These are phyloP conservation scores for Ceratobasidium theobromae DNA, from an alignment of 1,284 basidiomycete species.

Conservation along the genomic window DNA sequence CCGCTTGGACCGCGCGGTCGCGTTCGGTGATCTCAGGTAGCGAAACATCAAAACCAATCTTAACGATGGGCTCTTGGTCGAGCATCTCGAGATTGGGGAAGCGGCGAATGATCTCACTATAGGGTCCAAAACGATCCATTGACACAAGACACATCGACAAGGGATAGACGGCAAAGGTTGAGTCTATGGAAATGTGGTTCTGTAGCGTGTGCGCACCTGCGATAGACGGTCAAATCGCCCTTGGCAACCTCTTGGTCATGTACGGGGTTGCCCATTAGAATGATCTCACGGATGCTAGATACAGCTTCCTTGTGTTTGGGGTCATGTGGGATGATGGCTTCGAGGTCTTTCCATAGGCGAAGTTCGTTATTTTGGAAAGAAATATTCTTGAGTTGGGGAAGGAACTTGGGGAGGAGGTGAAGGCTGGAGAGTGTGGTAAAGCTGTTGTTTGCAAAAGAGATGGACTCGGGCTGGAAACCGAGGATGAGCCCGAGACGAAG, in stretches of 20 bases:
- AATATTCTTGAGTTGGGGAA: constrained; percentile 74
- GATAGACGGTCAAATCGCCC: constrained; percentile 59
- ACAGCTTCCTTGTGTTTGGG: constrained; percentile 51
- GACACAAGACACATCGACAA: not conserved
- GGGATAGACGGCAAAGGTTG: too few species aligned
- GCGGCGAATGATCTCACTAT: constrained; percentile 68
- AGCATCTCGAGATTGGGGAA: constrained; percentile 71
- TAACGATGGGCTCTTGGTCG: constrained; percentile 71
- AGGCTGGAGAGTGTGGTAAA: constrained; percentile 54
- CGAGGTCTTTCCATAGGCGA: constrained; percentile 65
- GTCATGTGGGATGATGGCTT: constrained; percentile 59
- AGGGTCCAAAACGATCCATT: constrained; percentile 34
- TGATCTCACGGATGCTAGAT: constrained; percentile 58
- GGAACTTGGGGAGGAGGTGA: constrained; percentile 60
- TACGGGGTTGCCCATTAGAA: constrained; percentile 79
- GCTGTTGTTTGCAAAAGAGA: constrained; percentile 70
- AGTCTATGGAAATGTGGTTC: constrained; percentile 38
- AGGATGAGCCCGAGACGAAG: constrained; percentile 24
- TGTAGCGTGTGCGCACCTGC: constrained; percentile 54
- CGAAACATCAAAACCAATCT: constrained; percentile 70
- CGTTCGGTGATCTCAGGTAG: constrained; percentile 41
- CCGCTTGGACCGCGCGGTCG: not conserved
- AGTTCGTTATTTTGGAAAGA: constrained; percentile 78
- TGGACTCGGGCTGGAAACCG: constrained; percentile 60
- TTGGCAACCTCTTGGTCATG: constrained; percentile 62